Conservation (phyloP, 2,329 filamentous ascomycete species). For the Fusarium sp. region DNA sequence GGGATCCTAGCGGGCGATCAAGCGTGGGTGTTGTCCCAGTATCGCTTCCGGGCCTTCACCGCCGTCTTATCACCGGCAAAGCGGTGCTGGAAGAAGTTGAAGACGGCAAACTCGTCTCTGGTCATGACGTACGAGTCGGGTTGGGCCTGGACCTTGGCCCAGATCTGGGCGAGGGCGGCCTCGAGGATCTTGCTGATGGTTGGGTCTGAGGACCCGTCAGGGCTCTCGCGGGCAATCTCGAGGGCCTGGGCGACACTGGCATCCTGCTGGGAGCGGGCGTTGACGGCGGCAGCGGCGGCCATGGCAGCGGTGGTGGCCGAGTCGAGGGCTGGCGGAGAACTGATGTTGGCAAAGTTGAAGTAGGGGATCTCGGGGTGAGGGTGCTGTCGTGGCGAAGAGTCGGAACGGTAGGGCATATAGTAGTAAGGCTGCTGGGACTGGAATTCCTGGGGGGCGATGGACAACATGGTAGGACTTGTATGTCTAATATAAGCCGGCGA, state of each 20-base stretch:
- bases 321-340: constrained; percentile 26
- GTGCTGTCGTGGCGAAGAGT: constrained; percentile 35
- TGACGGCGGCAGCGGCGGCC: constrained; percentile 33
- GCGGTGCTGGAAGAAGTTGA: constrained; percentile 84
- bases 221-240: constrained; percentile 79
- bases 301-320: constrained; percentile 31
- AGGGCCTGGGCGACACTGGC: constrained; percentile 74
- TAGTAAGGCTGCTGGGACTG: constrained; percentile 42
- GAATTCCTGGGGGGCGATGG: constrained; percentile 44
- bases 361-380: constrained; percentile 37
- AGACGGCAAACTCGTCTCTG: constrained; percentile 83
- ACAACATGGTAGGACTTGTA: constrained; percentile 48
- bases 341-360: constrained; percentile 35
- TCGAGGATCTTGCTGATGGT: constrained; percentile 75
- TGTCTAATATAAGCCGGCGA: constrained; percentile 45
- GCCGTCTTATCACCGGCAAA: constrained; percentile 67
- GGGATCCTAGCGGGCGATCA: constrained; percentile 39
- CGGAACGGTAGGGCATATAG: constrained; percentile 35
- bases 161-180: constrained; percentile 71
- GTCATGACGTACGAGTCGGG: constrained; percentile 80
- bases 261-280: constrained; percentile 43
- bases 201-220: constrained; percentile 73
- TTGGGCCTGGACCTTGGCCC: constrained; percentile 73
- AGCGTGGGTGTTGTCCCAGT: constrained; percentile 62
- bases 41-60: constrained; percentile 61